These are phyloP conservation scores for Rhizomucor pusillus DNA, from an alignment of 371 early-diverging fungal genomes.

Conservation along the genomic window DNA sequence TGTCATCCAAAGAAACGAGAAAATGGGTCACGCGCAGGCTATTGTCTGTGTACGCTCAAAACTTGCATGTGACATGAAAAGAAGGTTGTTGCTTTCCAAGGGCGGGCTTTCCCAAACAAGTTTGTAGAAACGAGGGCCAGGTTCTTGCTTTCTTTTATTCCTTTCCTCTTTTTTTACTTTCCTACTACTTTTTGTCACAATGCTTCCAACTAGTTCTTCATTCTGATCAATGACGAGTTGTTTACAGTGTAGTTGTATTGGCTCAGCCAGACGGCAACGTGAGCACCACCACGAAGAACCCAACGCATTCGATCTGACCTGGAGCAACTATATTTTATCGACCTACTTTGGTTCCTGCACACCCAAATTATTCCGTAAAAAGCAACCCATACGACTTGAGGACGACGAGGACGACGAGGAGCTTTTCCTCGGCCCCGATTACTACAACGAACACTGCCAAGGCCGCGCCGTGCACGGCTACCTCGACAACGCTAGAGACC, in stretches of 20 bases:
- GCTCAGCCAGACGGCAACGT: slow-evolving; percentile 13
- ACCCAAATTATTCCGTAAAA: slow-evolving; percentile 7
- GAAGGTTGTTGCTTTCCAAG: no score
- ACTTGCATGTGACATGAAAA: no score
- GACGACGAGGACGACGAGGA: slow-evolving; percentile 31
- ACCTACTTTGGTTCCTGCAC: slow-evolving; percentile 27
- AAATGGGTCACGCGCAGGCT: no score
- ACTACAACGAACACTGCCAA: slow-evolving; percentile 30
- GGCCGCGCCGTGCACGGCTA: slow-evolving; percentile 29
- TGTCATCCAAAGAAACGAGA: no score
- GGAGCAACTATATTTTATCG: slow-evolving; percentile 43
- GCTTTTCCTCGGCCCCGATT: slow-evolving; percentile 24
- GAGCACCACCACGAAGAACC: slow-evolving; percentile 16
- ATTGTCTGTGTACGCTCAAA: no score
- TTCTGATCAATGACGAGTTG: slow-evolving; percentile 7
- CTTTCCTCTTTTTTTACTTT: slow-evolving; percentile 3
- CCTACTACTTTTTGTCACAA: neutral
- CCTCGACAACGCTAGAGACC: slow-evolving; percentile 23
- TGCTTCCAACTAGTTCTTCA: neutral
- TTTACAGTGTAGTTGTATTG: slow-evolving; percentile 9
- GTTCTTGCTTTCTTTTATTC: no score
- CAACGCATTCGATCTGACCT: slow-evolving; percentile 46
- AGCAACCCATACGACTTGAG: slow-evolving; percentile 22
- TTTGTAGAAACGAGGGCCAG: no score
- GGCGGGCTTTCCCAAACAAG: no score